Evolutionary conservation across 2,329 filamentous ascomycete genomes (phyloP), one percentile per base, ranked within the genome.

Genomic region (Colletotrichum cuscutae): DNA sequence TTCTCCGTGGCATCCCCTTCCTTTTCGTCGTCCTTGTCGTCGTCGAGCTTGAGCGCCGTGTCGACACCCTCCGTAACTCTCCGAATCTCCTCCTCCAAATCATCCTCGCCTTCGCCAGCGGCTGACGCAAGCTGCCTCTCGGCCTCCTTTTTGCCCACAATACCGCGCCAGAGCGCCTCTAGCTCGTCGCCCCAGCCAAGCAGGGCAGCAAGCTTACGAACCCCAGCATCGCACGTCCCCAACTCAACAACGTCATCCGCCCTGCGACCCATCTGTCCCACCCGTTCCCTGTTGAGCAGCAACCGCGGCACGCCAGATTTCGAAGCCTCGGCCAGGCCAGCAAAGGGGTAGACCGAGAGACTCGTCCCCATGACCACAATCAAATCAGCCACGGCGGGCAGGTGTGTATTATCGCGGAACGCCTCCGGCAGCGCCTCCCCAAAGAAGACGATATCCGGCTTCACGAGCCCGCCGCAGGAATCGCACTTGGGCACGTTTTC

Each of bases 371-470:
- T 92, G 26, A 98, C 88, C 65, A 98, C 92, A 54, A 93, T 89
- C 2, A 98, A 83, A 79, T 98, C 95, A 0, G 94, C 93, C 77
- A 88, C 83, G 1, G 83, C 83, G 0, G 90, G 88, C 13, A 92
- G 81, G 53, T 84, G 74, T 9, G 79, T 77, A 30, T 83, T 80
- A 26, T 80, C 75, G 0, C 79, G 77, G 68, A 86, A 86, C 0
- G 75, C 74, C 52, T 78, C 77, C 0, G 84, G 84, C 3, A 95
- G 83, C 1, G 89, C 82, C 80, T 95, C 95, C 63, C 95, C 95
- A 77, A 98, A 98, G 84, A 98, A 98, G 42, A 97, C 95, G 79
- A 98, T 98, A 78, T 98, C 94, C 0, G 95, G 95, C 83, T 98
- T 98, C 49, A 98, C 94, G 2, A 97, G 84, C 0, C 95, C 95